Evolutionary conservation across 768 basidiomycete genomes (phyloP).

Genomic region (Cyclocybe aegerita): DNA sequence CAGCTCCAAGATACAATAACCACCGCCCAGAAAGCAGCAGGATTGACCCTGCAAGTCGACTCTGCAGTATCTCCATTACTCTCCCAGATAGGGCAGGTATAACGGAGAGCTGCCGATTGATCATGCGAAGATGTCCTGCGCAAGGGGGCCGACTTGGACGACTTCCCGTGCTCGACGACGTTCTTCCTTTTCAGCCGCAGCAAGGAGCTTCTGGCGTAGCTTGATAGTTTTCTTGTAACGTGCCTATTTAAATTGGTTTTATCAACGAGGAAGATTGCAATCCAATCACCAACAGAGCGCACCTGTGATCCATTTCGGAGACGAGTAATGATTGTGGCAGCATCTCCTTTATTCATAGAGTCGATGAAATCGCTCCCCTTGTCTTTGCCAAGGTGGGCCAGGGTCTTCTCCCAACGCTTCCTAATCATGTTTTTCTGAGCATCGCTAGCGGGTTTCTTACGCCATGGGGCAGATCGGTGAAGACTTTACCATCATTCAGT

Average conservation of each 20-base stretch:
- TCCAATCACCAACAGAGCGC: conserved; percentile 7
- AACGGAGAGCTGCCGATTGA: no score
- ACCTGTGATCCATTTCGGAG: conserved; percentile 78
- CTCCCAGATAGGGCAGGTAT: not conserved
- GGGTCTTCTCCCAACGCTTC: conserved; percentile 45
- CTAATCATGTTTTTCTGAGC: conserved; percentile 56
- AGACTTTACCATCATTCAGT: conserved; percentile 39
- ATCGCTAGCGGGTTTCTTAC: conserved; percentile 57
- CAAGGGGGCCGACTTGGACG: conserved; percentile 62
- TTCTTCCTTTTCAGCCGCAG: conserved; percentile 44
- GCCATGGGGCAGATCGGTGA: conserved; percentile 65
- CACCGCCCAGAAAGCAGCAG: conserved; percentile 65
- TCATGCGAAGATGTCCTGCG: no score
- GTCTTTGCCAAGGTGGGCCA: conserved; percentile 1
- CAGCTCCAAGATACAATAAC: conserved; percentile 45
- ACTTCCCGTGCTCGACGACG: conserved; percentile 48
- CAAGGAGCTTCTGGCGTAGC: conserved; percentile 29
- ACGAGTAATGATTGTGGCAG: conserved; percentile 76
- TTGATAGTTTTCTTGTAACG: conserved; percentile 56
- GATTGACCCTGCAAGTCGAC: conserved; percentile 55
- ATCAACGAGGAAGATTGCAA: not conserved
- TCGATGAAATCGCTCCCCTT: conserved; percentile 26
- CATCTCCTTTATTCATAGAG: conserved; percentile 72
- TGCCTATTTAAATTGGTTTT: conserved; percentile 31
- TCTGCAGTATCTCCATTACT: conserved; percentile 67